Base-by-base conservation (phyloP, 179 eudicot species). In the Silene coronaria region DNA sequence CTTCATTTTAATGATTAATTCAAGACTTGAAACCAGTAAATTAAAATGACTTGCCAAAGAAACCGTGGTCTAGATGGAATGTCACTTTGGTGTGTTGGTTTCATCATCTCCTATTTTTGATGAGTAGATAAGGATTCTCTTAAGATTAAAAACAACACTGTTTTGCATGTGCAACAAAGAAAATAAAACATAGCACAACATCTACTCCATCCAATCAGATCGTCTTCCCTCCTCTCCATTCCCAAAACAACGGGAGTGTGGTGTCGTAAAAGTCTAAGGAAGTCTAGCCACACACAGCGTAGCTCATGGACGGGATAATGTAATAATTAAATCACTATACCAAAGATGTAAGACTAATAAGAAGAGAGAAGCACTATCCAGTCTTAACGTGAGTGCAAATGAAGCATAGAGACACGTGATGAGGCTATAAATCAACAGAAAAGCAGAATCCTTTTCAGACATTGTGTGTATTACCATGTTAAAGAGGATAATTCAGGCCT, bases 341-440 rank as follows among this genome's bases (percentile, higher is more conserved):
- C 67, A 23, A 26, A 62, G 67, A 62, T 23, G 26, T 26, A 24
- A 62, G 19, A 62, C 8, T 1, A 12, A 26, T 23, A 11, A 26
- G 8, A 17, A 62, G 17, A 62, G 67, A 23, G 32, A 26, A 62
- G 67, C 67, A 62, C n/a, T 27, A 62, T 27, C 28, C 17, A 62
- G 32, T 0, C 32, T 62, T 12, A 26, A 59, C 17, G 64, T 26
- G 17, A 22, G 17, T 61, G 28, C 12, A 59, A 61, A 61, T 24
- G 30, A 24, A 61, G 66, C 66, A 61, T 26, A 21, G 66, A 24
- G 30, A 61, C 66, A 59, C 27, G 24, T 61, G 66, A 61, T 61
- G 30, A 61, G 28, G 66, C 30, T 13, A 24, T 11, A 61, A 9
- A 61, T 61, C 16, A 61, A 23, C 5, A 61, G 28, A 61, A 51